These are phyloP conservation scores for Sordariomycetes sp. DNA, from an alignment of 2,329 filamentous ascomycete genomes.

Conservation along the genomic window DNA sequence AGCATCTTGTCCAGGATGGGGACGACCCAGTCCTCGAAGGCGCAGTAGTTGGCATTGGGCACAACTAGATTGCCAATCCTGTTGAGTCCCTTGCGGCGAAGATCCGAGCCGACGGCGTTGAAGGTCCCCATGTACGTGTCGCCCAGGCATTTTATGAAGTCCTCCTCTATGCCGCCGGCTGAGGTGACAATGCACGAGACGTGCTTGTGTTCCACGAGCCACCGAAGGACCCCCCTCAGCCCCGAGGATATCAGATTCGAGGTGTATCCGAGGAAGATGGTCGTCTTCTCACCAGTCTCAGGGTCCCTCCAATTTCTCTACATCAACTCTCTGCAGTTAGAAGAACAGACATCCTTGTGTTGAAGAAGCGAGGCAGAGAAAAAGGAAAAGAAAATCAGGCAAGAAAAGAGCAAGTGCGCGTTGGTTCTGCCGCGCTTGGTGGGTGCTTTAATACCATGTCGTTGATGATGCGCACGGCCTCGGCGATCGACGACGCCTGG, in stretches of 20 bases:
- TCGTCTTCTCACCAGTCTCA: slow-evolving; percentile 69
- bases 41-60: slow-evolving; percentile 89
- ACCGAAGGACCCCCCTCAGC: slow-evolving; percentile 81
- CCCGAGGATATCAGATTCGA: slow-evolving; percentile 97
- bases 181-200: slow-evolving; percentile 92
- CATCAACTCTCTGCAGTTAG: background rate
- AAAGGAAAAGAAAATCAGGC: background rate
- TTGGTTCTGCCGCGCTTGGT: background rate
- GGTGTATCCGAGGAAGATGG: slow-evolving; percentile 95
- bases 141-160: slow-evolving; percentile 95
- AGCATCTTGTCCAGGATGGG: slow-evolving; percentile 94
- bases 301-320: slow-evolving; percentile 71
- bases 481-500: slow-evolving; percentile 60
- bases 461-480: slow-evolving; percentile 87
- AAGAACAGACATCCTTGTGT: background rate
- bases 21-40: slow-evolving; percentile 95
- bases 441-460: slow-evolving; percentile 62
- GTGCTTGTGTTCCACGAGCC: slow-evolving; percentile 85
- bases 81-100: slow-evolving; percentile 82
- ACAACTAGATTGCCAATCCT: slow-evolving; percentile 93
- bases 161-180: slow-evolving; percentile 90
- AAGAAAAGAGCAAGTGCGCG: background rate
- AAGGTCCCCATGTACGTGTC: slow-evolving; percentile 91
- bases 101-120: slow-evolving; percentile 59
- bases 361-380: background rate